phyloP scores from a whole-genome alignment of 2,329 filamentous ascomycete species.

The Alternaria hordeiaustralica region DNA sequence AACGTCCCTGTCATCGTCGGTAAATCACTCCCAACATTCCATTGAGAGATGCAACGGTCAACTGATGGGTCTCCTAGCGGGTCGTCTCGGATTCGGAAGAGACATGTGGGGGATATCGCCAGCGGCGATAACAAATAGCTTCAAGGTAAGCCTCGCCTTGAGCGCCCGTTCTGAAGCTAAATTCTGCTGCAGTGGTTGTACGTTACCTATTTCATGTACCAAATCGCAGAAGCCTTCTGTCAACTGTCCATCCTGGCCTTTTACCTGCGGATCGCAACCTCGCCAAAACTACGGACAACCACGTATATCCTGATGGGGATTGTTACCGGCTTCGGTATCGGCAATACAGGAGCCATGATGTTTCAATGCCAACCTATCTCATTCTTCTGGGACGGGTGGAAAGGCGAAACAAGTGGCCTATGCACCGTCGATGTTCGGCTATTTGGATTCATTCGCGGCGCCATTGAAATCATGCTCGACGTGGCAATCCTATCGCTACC shows the following conservation, averaged over 20 bases:
- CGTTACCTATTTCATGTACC: background rate
- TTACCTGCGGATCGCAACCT: background rate
- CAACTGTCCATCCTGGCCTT: background rate
- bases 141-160: background rate
- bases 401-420: background rate
- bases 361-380: background rate
- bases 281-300: background rate
- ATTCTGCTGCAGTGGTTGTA: background rate
- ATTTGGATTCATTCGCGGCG: background rate
- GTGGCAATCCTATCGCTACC: background rate
- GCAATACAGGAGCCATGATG: background rate
- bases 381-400: background rate
- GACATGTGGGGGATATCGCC: background rate
- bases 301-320: background rate
- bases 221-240: background rate
- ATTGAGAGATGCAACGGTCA: background rate
- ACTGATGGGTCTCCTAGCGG: background rate
- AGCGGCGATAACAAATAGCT: background rate
- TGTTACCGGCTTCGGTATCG: background rate
- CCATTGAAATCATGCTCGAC: background rate
- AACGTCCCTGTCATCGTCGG: background rate
- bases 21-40: background rate
- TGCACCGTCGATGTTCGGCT: background rate
- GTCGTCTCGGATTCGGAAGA: background rate
- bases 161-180: background rate